Evolutionary conservation across 495 filamentous ascomycete species (phyloP).

Genomic region (Penicillium samsonianum): DNA sequence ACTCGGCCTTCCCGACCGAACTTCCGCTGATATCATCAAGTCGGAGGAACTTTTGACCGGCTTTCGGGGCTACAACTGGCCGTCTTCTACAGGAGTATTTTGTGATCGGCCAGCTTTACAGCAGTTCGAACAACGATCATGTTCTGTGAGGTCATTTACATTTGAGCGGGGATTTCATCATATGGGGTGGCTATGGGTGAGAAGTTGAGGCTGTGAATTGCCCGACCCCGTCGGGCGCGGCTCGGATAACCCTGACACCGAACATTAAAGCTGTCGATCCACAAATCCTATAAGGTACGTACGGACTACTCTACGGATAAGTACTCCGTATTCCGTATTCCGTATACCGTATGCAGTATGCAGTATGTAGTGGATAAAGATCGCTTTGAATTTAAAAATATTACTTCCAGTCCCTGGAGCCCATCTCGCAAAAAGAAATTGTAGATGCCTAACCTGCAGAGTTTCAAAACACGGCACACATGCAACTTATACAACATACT

Average conservation of each 20-base stretch:
- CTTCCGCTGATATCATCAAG: background rate
- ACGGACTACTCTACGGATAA: no score
- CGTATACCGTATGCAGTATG: background rate
- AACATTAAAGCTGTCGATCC: background rate
- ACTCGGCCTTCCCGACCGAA: background rate
- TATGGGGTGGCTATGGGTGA: background rate
- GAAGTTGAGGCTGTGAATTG: constrained; percentile 10
- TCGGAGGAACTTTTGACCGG: background rate
- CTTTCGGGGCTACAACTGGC: background rate
- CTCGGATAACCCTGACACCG: background rate
- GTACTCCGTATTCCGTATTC: no score
- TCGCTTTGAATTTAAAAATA: background rate
- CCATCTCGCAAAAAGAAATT: background rate
- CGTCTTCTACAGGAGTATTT: background rate
- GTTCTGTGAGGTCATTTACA: background rate
- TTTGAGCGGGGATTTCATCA: background rate
- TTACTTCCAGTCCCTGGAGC: background rate
- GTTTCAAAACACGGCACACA: background rate
- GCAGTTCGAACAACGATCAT: background rate
- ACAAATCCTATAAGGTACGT: background rate
- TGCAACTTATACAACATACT: background rate
- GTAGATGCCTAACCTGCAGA: constrained; percentile 5
- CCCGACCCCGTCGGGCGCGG: background rate
- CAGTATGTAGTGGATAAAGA: background rate
- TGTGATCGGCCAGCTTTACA: background rate